Evolutionary conservation across 1,284 basidiomycete species (phyloP), one percentile per base, ranked within the genome.

Genomic region (Pseudozyma tsukubaensis): DNA sequence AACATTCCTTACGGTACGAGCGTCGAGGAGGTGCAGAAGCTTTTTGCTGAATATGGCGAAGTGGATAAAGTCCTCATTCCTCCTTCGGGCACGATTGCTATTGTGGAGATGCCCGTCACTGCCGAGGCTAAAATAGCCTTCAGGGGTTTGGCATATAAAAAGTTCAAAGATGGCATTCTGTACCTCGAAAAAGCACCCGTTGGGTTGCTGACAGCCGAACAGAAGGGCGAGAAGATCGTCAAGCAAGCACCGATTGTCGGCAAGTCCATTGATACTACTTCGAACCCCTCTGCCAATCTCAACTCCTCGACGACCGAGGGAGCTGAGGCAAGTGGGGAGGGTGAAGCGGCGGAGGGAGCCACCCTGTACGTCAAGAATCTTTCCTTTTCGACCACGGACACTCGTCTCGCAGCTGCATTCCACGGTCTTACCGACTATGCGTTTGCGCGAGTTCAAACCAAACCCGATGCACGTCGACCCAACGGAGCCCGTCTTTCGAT

Each of bases 321-420:
- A 29, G 24, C 24, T 29, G 24, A 29, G 24, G 24, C 24, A 5
- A 49, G n/a, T n/a, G 50, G 13, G 0, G 67, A 70, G n/a, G 71
- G 61, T n/a, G 73, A 77, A 5, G 72, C 91, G 37, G 87, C 89
- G 18, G 87, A 88, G 0, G 94, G 92, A 0, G 89, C 92, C 14
- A 97, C 96, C 11, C 89, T 99, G 7, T 98, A 94, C 86, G 87
- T 98, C 85, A 97, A 98, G 88, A 98, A 98, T 81, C 88, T 99
- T 37, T 89, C 92, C 10, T 98, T 97, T 86, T 87, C 90, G 8
- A 97, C 94, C n/a, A 93, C 93, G 0, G 87, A 90, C 24, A 90
- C 92, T 59, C 88, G 90, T 13, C 88, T 99, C 13, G 86, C 66
- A 4, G 87, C 89, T 37, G 87, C 91, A 35, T 93, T 97, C 82